Conservation (phyloP, 306 rosid genomes). For the Ceratonia siliqua region DNA sequence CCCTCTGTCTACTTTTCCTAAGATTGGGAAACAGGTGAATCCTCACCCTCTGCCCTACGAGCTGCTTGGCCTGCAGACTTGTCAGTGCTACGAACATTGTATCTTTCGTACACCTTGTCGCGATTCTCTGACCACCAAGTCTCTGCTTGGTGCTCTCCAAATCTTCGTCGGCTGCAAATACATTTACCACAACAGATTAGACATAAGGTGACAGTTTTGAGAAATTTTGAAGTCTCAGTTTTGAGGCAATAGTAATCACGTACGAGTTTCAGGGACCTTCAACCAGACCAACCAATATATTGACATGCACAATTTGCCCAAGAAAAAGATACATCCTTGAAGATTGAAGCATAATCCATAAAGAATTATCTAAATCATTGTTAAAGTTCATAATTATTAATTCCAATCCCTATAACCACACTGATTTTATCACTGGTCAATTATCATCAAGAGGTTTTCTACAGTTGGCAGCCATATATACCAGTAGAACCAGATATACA, state of each 20-base stretch:
- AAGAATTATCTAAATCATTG: neutral
- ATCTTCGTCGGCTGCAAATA: slow-evolving; percentile 88
- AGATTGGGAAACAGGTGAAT: slow-evolving; percentile 57
- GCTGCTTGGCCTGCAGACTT: slow-evolving; percentile 61
- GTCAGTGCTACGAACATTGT: slow-evolving; percentile 73
- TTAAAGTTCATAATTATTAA: neutral
- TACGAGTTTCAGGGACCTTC: neutral
- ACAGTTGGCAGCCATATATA: neutral
- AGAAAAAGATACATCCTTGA: neutral
- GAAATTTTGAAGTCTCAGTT: neutral
- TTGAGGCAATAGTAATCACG: neutral
- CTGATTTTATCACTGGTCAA: neutral
- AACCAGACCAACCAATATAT: neutral
- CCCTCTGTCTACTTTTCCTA: slow-evolving; percentile 46
- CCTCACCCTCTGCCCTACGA: slow-evolving; percentile 51
- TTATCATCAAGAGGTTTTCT: neutral
- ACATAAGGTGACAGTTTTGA: neutral
- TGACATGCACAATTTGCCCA: neutral
- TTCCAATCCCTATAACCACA: neutral
- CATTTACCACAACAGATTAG: slow-evolving; percentile 26
- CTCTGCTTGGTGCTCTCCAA: slow-evolving; percentile 98
- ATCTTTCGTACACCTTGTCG: slow-evolving; percentile 80
- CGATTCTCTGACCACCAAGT: slow-evolving; percentile 98
- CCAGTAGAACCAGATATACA: neutral
- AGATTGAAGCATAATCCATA: no score